Evolutionary conservation across 225 moss, liverwort and hornwort species (phyloP).

Genomic region (Marchantia paleacea): DNA sequence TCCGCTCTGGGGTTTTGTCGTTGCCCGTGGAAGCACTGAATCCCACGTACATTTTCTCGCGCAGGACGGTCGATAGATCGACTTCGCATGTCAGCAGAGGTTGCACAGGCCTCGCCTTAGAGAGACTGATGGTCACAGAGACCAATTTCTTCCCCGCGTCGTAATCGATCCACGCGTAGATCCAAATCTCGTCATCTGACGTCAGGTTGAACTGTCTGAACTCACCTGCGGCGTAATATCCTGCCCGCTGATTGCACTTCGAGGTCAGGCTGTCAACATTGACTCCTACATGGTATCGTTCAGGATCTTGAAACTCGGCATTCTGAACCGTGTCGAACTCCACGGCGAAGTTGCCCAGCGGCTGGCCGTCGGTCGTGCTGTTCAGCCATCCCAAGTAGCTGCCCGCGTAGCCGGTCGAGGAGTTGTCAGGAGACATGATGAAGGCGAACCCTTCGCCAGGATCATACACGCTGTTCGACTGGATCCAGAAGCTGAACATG

Average conservation of each 20-base stretch:
- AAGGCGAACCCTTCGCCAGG: conserved; percentile 39
- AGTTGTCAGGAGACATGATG: conserved; percentile 24
- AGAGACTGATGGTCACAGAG: background rate
- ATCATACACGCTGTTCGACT: background rate
- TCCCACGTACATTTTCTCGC: conserved; percentile 14
- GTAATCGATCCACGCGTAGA: conserved; percentile 47
- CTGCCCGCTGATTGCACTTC: background rate
- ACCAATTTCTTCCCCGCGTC: conserved; percentile 15
- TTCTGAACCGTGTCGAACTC: conserved; percentile 28
- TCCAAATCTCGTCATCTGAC: background rate
- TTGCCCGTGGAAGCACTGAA: conserved; percentile 15
- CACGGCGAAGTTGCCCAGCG: conserved; percentile 28
- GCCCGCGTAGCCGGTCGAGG: background rate
- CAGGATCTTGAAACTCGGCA: conserved; percentile 26
- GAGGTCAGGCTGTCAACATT: conserved; percentile 25
- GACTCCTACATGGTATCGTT: conserved; percentile 24
- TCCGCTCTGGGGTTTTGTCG: background rate
- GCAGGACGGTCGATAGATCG: background rate
- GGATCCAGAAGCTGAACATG: conserved; percentile 8
- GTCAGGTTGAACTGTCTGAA: background rate
- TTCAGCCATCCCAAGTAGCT: conserved; percentile 39
- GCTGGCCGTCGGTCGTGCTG: conserved; percentile 1
- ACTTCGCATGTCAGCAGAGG: background rate
- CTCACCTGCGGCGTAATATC: background rate
- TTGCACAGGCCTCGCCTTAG: background rate